These are phyloP conservation scores for Aspergillus texensis DNA, from an alignment of 2,329 filamentous ascomycete species.

Conservation along the genomic window DNA sequence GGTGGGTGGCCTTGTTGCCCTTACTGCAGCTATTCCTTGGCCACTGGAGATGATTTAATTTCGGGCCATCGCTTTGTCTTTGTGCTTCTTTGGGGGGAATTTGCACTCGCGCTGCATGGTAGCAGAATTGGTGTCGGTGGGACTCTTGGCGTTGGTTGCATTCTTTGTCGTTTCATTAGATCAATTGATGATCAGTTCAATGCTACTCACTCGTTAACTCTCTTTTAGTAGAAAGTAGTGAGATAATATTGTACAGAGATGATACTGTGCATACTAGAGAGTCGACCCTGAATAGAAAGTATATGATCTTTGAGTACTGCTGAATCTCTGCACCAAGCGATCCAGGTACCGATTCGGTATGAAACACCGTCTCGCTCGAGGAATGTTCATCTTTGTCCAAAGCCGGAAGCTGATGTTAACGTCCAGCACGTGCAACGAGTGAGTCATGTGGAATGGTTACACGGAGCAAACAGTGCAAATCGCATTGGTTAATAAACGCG, in stretches of 20 bases:
- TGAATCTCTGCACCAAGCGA: background rate
- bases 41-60: constrained; percentile 1
- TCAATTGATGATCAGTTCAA: background rate
- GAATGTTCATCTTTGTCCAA: background rate
- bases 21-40: constrained; percentile 17
- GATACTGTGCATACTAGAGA: background rate
- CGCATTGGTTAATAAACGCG: background rate
- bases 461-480: background rate
- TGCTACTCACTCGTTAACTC: no score
- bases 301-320: background rate
- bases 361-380: background rate
- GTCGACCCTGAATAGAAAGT: background rate
- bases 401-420: background rate
- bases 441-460: background rate
- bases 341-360: background rate
- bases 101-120: background rate
- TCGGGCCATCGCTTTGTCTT: background rate
- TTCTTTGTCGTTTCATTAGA: background rate
- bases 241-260: background rate
- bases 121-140: background rate
- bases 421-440: background rate
- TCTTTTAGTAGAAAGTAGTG: no score
- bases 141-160: background rate
- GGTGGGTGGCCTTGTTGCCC: constrained; percentile 15
- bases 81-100: background rate